phyloP scores from a whole-genome alignment of 305 asterid genomes.

The Fraxinus albicans region DNA sequence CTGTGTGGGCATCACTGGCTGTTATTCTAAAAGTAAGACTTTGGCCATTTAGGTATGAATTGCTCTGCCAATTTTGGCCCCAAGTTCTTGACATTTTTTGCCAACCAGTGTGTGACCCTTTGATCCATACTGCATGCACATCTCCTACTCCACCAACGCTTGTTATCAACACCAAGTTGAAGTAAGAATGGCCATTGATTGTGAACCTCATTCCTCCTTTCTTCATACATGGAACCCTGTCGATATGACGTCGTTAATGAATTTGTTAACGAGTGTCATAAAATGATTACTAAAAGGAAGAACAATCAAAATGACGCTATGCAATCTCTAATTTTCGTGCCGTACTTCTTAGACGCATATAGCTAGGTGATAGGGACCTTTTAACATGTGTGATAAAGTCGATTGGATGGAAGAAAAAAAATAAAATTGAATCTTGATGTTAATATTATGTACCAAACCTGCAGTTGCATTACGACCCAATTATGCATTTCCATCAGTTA shows the following conservation, averaged over 20 bases:
- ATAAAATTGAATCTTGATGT: neutral
- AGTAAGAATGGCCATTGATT: constrained; percentile 54
- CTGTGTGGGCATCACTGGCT: constrained; percentile 21
- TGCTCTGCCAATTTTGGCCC: constrained; percentile 31
- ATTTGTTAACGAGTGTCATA: neutral
- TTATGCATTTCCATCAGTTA: neutral
- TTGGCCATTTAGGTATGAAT: constrained; percentile 19
- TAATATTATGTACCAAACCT: neutral
- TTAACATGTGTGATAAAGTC: neutral
- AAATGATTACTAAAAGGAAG: neutral
- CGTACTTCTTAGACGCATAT: neutral
- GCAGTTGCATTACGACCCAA: neutral
- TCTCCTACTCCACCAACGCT: constrained; percentile 66
- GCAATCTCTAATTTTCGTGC: neutral
- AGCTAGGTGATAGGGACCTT: neutral
- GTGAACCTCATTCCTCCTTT: constrained; percentile 57
- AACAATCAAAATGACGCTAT: neutral
- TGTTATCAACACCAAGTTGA: constrained; percentile 51
- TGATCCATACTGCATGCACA: constrained; percentile 42
- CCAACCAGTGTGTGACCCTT: constrained; percentile 41
- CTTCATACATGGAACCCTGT: constrained; percentile 49
- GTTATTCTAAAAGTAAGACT: constrained; percentile 22
- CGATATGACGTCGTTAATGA: neutral
- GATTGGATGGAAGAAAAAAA: too few species aligned
- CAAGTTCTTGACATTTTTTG: constrained; percentile 26